Evolutionary conservation across 2,329 filamentous ascomycete species (phyloP).

Genomic region (Grosmannia clavigera): DNA sequence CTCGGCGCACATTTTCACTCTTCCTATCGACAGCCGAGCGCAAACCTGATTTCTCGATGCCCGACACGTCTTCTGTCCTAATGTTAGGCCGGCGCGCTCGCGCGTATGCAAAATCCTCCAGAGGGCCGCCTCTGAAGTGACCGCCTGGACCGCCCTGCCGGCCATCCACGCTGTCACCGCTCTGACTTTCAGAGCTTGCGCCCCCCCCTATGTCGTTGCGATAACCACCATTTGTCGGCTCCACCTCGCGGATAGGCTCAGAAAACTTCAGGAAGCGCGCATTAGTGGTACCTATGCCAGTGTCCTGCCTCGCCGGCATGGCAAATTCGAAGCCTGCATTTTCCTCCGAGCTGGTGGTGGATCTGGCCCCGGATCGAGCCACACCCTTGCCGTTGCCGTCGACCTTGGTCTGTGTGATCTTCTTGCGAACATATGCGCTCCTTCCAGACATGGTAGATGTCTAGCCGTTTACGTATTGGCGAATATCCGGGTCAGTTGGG

Average conservation of each 20-base stretch:
- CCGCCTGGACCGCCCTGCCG: constrained; percentile 13
- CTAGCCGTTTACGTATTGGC: neutral
- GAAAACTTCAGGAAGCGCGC: constrained; percentile 34
- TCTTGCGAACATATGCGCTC: constrained; percentile 46
- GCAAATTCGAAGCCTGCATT: constrained; percentile 28
- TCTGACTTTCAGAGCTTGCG: constrained; percentile 24
- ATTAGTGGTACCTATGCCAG: constrained; percentile 29
- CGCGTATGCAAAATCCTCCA: constrained; percentile 32
- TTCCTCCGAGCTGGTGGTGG: constrained; percentile 25
- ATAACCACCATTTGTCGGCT: constrained; percentile 17
- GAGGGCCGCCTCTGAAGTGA: constrained; percentile 15
- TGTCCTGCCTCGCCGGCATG: constrained; percentile 23
- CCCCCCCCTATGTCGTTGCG: constrained; percentile 14
- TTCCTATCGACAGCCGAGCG: constrained; percentile 40
- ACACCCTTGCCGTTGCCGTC: constrained; percentile 14
- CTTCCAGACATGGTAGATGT: constrained; percentile 41
- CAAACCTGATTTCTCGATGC: constrained; percentile 42
- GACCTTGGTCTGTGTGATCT: constrained; percentile 36
- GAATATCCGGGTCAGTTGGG: too few relatives aligned
- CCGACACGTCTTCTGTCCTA: constrained; percentile 37
- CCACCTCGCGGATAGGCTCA: constrained; percentile 23
- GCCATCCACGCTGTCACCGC: constrained; percentile 24
- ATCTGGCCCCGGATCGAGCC: constrained; percentile 22
- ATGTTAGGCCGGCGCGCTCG: constrained; percentile 29
- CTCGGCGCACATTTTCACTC: constrained; percentile 41